A percentile compares a stretch with the other conserved stretches of the same genome.
Conservation (phyloP, 306 rosid species). For the Medicago ruthenica region DNA sequence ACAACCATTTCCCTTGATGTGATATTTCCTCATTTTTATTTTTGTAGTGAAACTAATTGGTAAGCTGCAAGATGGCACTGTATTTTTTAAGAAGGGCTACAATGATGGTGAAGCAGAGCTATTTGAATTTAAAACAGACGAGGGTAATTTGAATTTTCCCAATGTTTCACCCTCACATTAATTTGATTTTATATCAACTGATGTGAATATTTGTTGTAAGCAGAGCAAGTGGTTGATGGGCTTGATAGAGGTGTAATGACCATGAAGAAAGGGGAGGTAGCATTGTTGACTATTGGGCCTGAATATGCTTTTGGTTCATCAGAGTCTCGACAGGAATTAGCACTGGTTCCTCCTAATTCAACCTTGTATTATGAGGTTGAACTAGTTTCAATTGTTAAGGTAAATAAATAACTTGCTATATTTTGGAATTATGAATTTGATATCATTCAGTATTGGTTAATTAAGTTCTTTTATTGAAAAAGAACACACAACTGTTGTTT, state of each 20-base stretch:
- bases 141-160: conserved; percentile 53
- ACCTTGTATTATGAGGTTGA: not conserved
- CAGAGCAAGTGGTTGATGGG: no score
- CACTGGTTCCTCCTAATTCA: not conserved
- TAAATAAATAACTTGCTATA: conserved; percentile 22
- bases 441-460: no score
- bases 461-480: no score
- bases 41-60: conserved; percentile 73
- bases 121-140: conserved; percentile 79
- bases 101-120: conserved; percentile 61
- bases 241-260: not conserved
- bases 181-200: not conserved
- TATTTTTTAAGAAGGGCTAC: conserved; percentile 74
- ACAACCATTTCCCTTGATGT: no score
- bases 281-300: not conserved
- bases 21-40: not conserved
- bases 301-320: not conserved
- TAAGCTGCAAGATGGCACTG: conserved; percentile 80
- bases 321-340: not conserved
- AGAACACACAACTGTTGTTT: no score
- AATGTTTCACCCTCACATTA: not conserved
- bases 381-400: conserved; percentile 68
- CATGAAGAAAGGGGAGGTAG: not conserved
- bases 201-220: not conserved
- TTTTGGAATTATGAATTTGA: not conserved